phyloP scores from a whole-genome alignment of 2,329 filamentous ascomycete species.

The Keithomyces neogunnii region DNA sequence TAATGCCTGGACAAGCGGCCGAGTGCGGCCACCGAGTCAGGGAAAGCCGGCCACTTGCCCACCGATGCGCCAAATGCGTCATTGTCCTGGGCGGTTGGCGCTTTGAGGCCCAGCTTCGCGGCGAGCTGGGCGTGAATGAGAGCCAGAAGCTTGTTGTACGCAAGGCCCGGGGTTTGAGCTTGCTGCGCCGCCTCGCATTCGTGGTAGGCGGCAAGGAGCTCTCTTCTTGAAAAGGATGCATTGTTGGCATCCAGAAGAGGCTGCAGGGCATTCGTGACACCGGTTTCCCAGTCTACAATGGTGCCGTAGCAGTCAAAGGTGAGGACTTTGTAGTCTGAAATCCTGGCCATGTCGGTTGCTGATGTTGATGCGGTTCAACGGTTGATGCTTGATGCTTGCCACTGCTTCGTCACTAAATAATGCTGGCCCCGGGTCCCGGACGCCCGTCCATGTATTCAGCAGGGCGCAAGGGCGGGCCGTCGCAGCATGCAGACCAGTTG shows the following conservation, averaged over 20 bases:
- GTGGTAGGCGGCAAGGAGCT: constrained; percentile 35
- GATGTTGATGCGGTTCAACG: no score
- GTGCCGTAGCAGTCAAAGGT: constrained; percentile 78
- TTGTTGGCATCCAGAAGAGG: constrained; percentile 22
- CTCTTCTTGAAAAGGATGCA: constrained; percentile 22
- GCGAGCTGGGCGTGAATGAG: constrained; percentile 29
- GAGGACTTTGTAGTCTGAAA: constrained; percentile 25
- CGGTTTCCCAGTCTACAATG: constrained; percentile 69
- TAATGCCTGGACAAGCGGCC: constrained; percentile 38
- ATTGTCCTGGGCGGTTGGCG: constrained; percentile 19
- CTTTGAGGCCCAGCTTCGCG: constrained; percentile 18
- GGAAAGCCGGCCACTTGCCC: constrained; percentile 46
- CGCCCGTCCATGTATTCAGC: no score
- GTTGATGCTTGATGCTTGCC: no score
- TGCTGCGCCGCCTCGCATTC: constrained; percentile 45
- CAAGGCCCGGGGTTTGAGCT: constrained; percentile 43
- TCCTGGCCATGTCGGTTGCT: neutral
- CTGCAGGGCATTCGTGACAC: constrained; percentile 46
- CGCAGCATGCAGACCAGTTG: no score
- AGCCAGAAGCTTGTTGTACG: constrained; percentile 29
- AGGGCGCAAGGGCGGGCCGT: no score
- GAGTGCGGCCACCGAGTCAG: constrained; percentile 48
- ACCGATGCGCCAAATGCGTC: constrained; percentile 33
- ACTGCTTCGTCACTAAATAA: no score
- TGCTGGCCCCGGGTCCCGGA: no score